phyloP scores from a whole-genome alignment of 225 moss, liverwort and hornwort genomes.

The Sphagnum tenellum region DNA sequence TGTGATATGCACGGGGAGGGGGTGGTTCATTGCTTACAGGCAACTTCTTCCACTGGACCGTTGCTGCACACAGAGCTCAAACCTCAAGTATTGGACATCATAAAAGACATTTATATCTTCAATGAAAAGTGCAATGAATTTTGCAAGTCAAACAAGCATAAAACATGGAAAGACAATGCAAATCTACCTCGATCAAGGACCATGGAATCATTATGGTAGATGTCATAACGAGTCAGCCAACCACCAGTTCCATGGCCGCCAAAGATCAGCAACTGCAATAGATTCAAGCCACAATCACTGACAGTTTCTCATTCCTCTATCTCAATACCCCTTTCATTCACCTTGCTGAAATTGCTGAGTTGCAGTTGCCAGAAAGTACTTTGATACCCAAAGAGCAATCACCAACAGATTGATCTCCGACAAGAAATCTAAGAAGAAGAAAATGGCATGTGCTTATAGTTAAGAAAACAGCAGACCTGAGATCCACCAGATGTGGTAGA shows the following conservation, averaged over 20 bases:
- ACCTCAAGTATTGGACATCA: neutral
- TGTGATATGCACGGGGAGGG: slow-evolving; percentile 87
- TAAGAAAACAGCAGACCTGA: slow-evolving; percentile 46
- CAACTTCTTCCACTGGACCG: slow-evolving; percentile 86
- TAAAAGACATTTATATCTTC: neutral
- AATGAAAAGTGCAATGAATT: too few relatives aligned
- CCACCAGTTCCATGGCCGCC: slow-evolving; percentile 97
- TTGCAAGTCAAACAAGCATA: too few relatives aligned
- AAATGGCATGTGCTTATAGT: too few relatives aligned
- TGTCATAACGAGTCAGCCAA: slow-evolving; percentile 96
- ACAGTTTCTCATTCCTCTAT: neutral
- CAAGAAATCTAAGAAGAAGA: too few relatives aligned
- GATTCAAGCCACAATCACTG: neutral
- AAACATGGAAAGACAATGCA: neutral
- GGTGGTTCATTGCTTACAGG: slow-evolving; percentile 77
- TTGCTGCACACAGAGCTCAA: slow-evolving; percentile 42
- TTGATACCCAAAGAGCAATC: too few relatives aligned
- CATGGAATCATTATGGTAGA: slow-evolving; percentile 88
- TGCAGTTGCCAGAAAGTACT: too few relatives aligned
- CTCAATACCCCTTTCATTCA: neutral
- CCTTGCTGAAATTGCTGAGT: too few relatives aligned
- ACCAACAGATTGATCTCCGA: too few relatives aligned
- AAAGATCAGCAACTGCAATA: slow-evolving; percentile 75
- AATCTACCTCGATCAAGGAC: slow-evolving; percentile 86
- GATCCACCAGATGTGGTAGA: slow-evolving; percentile 85